Conservation (phyloP, 352 stramenopile species). For the Blastocystis sp. region DNA sequence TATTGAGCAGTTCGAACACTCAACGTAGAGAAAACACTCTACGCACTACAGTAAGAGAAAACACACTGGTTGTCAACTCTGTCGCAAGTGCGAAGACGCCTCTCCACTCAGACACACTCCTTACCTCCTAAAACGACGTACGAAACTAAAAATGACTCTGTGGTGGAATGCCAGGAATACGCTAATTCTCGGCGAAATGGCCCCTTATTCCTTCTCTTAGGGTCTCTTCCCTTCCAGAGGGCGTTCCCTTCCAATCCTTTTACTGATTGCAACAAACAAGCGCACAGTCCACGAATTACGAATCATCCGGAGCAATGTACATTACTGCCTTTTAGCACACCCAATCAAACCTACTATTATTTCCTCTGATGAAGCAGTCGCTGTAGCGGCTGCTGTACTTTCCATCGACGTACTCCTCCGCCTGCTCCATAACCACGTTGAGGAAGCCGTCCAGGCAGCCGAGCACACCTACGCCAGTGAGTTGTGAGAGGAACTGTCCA, state of each 20-base stretch:
- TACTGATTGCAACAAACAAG: background rate
- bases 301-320: slow-evolving; percentile 64
- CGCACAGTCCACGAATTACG: slow-evolving; percentile 3
- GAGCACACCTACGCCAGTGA: slow-evolving; percentile 82
- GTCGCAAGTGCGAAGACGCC: slow-evolving; percentile 48
- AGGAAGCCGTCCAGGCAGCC: slow-evolving; percentile 99
- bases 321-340: slow-evolving; percentile 23
- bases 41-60: slow-evolving; percentile 63
- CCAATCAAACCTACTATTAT: slow-evolving; percentile 85
- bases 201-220: background rate
- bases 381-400: slow-evolving; percentile 98
- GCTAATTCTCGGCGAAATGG: background rate
- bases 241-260: background rate
- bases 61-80: slow-evolving; percentile 19
- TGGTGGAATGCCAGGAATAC: background rate
- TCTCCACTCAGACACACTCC: background rate
- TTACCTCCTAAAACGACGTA: background rate
- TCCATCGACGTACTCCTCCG: slow-evolving; percentile 97
- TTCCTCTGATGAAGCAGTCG: slow-evolving; percentile 99
- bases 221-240: background rate
- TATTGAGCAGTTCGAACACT: slow-evolving; percentile 20
- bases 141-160: slow-evolving; percentile 21
- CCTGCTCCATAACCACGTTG: slow-evolving; percentile 99
- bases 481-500: slow-evolving; percentile 34
- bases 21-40: slow-evolving; percentile 68